Conservation (phyloP, 176 grass and related monocot species). For the Elymus sibiricus region DNA sequence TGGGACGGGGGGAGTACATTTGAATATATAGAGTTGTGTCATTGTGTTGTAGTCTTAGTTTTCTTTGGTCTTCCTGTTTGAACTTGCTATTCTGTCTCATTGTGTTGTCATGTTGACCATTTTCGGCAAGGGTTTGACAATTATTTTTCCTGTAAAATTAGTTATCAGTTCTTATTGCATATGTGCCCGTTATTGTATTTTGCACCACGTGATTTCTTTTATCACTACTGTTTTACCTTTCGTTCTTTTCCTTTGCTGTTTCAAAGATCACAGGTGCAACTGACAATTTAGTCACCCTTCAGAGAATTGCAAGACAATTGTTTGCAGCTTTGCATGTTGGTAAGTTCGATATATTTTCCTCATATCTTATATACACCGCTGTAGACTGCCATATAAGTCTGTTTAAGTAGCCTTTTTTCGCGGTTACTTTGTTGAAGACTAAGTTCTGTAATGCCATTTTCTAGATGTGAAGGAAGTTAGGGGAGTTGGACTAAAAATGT, state of each 20-base stretch:
- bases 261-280: slow-evolving; percentile 81
- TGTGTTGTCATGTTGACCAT: background rate
- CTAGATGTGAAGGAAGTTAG: slow-evolving; percentile 95
- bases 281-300: slow-evolving; percentile 58
- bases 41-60: slow-evolving; percentile 4
- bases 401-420: background rate
- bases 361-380: background rate
- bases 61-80: background rate
- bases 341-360: slow-evolving; percentile 37
- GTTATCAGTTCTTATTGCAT: background rate
- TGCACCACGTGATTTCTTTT: background rate
- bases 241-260: slow-evolving; percentile 16
- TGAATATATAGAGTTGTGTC: background rate
- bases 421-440: slow-evolving; percentile 20
- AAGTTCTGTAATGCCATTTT: slow-evolving; percentile 14
- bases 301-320: slow-evolving; percentile 75
- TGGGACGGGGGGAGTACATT: too few relatives aligned
- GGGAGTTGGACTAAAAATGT: slow-evolving; percentile 80
- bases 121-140: background rate
- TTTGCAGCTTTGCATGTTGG: slow-evolving; percentile 73
- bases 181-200: background rate
- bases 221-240: background rate
- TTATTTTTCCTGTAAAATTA: slow-evolving; percentile 12
- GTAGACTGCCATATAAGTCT: background rate
- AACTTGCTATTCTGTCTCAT: slow-evolving; percentile 14